phyloP scores from a whole-genome alignment of 2,329 filamentous ascomycete genomes.

The Cercospora berteroae region DNA sequence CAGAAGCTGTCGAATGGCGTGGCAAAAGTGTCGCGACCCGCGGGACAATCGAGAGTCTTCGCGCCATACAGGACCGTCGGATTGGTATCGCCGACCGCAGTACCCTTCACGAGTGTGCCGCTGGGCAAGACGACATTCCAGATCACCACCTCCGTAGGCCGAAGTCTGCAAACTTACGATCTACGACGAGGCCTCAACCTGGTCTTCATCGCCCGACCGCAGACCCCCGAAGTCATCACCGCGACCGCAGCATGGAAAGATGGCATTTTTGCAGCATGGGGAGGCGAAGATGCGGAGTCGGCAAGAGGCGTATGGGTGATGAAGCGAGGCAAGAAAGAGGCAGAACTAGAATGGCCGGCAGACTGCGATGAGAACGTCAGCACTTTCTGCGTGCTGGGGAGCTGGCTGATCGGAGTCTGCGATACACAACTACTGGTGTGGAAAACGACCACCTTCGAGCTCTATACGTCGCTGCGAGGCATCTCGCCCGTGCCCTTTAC shows the following conservation, averaged over 20 bases:
- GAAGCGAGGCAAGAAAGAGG: constrained; percentile 82
- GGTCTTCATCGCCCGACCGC: constrained; percentile 87
- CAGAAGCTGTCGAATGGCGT: constrained; percentile 57
- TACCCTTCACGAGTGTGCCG: constrained; percentile 86
- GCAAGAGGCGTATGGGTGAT: constrained; percentile 81
- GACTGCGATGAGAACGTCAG: constrained; percentile 69
- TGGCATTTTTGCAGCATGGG: constrained; percentile 86
- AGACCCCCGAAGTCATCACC: constrained; percentile 82
- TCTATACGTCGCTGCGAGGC: constrained; percentile 77
- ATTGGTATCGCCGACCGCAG: constrained; percentile 82
- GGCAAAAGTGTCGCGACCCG: constrained; percentile 26
- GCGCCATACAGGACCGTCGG: constrained; percentile 93
- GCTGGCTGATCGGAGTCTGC: constrained; percentile 84
- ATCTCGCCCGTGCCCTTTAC: constrained; percentile 65
- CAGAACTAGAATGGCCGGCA: constrained; percentile 66
- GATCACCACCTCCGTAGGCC: constrained; percentile 90
- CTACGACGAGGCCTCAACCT: constrained; percentile 84
- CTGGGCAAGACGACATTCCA: constrained; percentile 94
- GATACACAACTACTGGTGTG: constrained; percentile 79
- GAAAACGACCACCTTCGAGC: constrained; percentile 78
- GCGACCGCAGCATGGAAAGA: constrained; percentile 86
- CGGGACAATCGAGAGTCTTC: constrained; percentile 71
- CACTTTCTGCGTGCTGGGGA: constrained; percentile 78
- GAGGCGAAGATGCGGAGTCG: constrained; percentile 54
- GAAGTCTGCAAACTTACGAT: constrained; percentile 92